phyloP scores from a whole-genome alignment of 192 early-diverging fungal species.

The Coemansia sp. region DNA sequence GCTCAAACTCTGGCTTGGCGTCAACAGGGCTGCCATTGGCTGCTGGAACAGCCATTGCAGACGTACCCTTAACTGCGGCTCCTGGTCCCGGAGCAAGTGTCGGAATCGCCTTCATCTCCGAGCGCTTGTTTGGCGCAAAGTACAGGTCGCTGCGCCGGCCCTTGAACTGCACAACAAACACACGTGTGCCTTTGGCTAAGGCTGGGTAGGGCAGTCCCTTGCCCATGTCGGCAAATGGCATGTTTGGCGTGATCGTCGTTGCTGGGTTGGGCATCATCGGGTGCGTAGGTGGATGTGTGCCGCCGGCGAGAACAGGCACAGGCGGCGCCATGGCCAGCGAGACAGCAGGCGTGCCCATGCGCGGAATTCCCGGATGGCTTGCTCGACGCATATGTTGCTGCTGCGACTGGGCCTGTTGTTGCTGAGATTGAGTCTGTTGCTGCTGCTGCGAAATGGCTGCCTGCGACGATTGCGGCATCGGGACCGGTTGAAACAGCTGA shows the following conservation, averaged over 20 bases:
- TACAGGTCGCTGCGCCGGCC: constrained; percentile 41
- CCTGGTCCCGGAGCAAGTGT: constrained; percentile 16
- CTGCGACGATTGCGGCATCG: not conserved
- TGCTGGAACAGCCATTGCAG: constrained; percentile 3
- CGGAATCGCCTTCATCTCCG: constrained; percentile 27
- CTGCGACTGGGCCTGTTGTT: constrained; percentile 1
- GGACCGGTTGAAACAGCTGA: constrained; percentile 13
- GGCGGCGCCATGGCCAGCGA: constrained; percentile 10
- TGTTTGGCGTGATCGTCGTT: constrained; percentile 46
- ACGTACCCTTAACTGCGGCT: constrained; percentile 7
- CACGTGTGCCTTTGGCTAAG: constrained; percentile 34
- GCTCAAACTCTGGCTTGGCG: constrained; percentile 8
- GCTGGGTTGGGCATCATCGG: constrained; percentile 47
- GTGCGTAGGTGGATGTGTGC: constrained; percentile 12
- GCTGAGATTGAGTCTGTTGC: not conserved
- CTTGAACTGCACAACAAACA: constrained; percentile 55
- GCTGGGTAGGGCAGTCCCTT: constrained; percentile 39
- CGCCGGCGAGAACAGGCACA: constrained; percentile 8
- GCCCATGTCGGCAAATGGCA: constrained; percentile 55
- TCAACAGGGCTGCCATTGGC: not conserved
- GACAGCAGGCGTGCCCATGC: constrained; percentile 12
- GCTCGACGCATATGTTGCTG: constrained; percentile 37
- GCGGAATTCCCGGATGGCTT: constrained; percentile 30
- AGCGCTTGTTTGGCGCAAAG: constrained; percentile 32
- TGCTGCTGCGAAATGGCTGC: constrained; percentile 5